Conservation (phyloP, 768 basidiomycete species). For the Lactarius pseudohatsudake region DNA sequence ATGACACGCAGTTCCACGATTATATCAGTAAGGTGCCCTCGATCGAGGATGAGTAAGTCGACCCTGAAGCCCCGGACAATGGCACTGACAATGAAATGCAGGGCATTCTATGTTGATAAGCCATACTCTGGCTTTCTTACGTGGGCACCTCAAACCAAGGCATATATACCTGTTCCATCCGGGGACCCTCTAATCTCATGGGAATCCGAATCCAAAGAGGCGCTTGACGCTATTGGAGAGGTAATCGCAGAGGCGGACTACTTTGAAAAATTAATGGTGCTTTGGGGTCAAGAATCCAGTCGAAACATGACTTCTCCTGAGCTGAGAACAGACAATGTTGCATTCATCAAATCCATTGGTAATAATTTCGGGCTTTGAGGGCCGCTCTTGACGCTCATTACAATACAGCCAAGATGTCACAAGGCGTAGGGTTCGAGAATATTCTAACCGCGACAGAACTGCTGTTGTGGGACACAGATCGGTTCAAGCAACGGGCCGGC, state of each 20-base stretch:
- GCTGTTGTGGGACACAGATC: conserved; percentile 62
- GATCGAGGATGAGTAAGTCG: conserved; percentile 27
- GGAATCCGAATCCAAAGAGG: conserved; percentile 52
- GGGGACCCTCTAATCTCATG: conserved; percentile 46
- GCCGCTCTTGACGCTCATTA: conserved; percentile 18
- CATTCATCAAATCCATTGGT: conserved; percentile 53
- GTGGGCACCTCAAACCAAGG: conserved; percentile 66
- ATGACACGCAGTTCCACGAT: conserved; percentile 51
- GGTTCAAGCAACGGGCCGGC: conserved; percentile 84
- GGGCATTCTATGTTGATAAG: conserved; percentile 67
- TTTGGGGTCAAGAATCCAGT: conserved; percentile 83
- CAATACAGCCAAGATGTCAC: conserved; percentile 63
- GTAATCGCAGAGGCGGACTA: conserved; percentile 51
- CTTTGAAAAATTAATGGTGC: conserved; percentile 55
- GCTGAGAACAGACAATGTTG: conserved; percentile 52
- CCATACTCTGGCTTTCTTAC: conserved; percentile 74
- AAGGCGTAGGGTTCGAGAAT: conserved; percentile 49
- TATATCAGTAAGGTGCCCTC: conserved; percentile 37
- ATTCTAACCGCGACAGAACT: conserved; percentile 59
- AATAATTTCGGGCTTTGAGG: conserved; percentile 28
- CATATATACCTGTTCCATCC: conserved; percentile 47
- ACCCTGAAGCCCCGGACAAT: neutral
- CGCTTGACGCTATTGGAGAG: conserved; percentile 52
- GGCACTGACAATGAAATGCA: conserved; percentile 25
- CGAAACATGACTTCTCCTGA: conserved; percentile 53